Evolutionary conservation across 495 filamentous ascomycete species (phyloP), one percentile per base, ranked within the genome.

Genomic region (Astrothelium macrocarpum): DNA sequence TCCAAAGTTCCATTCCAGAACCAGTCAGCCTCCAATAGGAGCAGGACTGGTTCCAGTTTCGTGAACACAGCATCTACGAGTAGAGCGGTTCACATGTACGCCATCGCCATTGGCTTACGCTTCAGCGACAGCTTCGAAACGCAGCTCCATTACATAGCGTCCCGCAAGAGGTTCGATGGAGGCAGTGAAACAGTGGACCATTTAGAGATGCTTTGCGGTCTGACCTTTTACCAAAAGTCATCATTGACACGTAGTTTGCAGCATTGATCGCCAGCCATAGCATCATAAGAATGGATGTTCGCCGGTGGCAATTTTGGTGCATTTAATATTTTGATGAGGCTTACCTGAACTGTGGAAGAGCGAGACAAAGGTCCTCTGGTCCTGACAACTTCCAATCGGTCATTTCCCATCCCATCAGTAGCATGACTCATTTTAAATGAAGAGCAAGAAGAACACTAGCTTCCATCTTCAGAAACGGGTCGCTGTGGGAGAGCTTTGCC

Each of bases 181-280:
- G 31, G 18, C 32, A 23, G n/a, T 32, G 23, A 36, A 36, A 11
- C 60, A 46, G 26, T 59, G 60, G 70, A 77, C 70, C 75, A 65
- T 67, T 59, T 61, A 60, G 64, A 71, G 73, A 74, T 71, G 70
- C 68, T 68, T 69, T 59, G 74, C 75, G 77, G 78, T 85, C 80
- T 66, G 80, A 80, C 82, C 82, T 85, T 85, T 85, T 85, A 85
- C 82, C 82, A 81, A 67, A 71, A 68, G 72, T 82, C 82, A 85
- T 85, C 82, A 84, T 73, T 56, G 80, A 79, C 79, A 65, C 25
- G 28, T 49, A 45, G 18, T 26, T 18, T 4, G 31, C 59, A 62
- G 49, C 25, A 11, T 9, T 56, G 9, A 9, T 20, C 25, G 16
- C 23, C 5, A 29, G 10, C 25, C 49, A 26, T 25, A 29, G 25